Conservation (phyloP, 2,329 filamentous ascomycete genomes). For the Diplocarpon mali region DNA sequence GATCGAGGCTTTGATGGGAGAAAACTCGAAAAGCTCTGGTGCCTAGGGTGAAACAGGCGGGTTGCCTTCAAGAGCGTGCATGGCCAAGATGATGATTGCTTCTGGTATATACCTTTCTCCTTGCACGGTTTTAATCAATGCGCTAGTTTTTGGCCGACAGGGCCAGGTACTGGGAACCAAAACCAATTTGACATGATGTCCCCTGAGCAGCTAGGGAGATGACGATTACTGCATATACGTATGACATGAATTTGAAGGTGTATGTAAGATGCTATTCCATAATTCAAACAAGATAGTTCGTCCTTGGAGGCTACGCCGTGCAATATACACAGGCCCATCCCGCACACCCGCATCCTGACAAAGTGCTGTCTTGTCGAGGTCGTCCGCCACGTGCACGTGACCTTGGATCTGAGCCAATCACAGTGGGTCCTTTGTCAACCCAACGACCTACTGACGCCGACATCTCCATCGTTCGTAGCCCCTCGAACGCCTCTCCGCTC, state of each 20-base stretch:
- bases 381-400: not conserved
- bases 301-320: too few relatives aligned
- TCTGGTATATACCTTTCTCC: not conserved
- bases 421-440: constrained; percentile 3
- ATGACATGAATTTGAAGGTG: too few relatives aligned
- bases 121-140: not conserved
- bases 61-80: not conserved
- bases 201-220: too few relatives aligned
- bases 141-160: not conserved
- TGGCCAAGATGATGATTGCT: not conserved
- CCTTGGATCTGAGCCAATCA: constrained; percentile 4
- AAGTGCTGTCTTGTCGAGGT: not conserved
- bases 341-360: too few relatives aligned
- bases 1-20: constrained; percentile 24
- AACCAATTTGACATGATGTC: not conserved
- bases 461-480: constrained; percentile 5
- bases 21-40: constrained; percentile 25
- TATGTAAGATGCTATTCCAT: too few relatives aligned
- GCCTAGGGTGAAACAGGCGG: constrained; percentile 11
- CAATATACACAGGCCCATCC: too few relatives aligned
- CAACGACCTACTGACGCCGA: constrained; percentile 8
- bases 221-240: too few relatives aligned
- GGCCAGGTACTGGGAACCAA: not conserved
- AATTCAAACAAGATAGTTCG: too few relatives aligned
- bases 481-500: constrained; percentile 13